These are phyloP conservation scores for Gautieria morchelliformis DNA, from an alignment of 768 basidiomycete genomes.

Conservation along the genomic window DNA sequence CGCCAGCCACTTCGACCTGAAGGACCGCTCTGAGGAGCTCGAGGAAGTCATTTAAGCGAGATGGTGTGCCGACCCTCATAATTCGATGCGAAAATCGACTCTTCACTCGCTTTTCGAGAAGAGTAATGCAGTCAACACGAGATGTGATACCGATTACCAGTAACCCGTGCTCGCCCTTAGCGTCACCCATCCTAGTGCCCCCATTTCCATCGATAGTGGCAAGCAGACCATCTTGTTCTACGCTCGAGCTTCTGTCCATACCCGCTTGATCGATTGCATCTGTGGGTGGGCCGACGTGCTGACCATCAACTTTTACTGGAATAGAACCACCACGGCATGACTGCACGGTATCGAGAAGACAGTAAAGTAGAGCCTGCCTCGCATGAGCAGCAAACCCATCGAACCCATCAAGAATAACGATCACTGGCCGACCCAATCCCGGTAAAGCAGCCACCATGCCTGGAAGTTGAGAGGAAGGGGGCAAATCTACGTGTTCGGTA, in stretches of 20 bases:
- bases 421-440: slow-evolving; percentile 66
- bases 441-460: slow-evolving; percentile 68
- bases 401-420: slow-evolving; percentile 85
- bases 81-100: slow-evolving; percentile 93
- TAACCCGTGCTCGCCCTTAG: slow-evolving; percentile 38
- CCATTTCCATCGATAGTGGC: not conserved
- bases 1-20: slow-evolving; percentile 16
- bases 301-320: not conserved
- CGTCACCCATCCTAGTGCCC: not conserved
- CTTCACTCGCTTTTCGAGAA: slow-evolving; percentile 94
- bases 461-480: slow-evolving; percentile 63
- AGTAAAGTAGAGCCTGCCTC: slow-evolving; percentile 88
- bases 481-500: slow-evolving; percentile 36
- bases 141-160: slow-evolving; percentile 82
- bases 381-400: slow-evolving; percentile 90
- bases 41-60: slow-evolving; percentile 39
- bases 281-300: not conserved
- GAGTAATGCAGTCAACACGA: slow-evolving; percentile 78
- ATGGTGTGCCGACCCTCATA: slow-evolving; percentile 61
- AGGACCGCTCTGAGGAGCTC: slow-evolving; percentile 40
- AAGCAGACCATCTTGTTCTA: not conserved
- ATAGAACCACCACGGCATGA: slow-evolving; percentile 54
- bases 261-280: not conserved
- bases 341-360: slow-evolving; percentile 90
- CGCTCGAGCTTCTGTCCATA: too few species aligned